phyloP scores from a whole-genome alignment of 1,284 basidiomycete species.

The Psilocybe mexicana region DNA sequence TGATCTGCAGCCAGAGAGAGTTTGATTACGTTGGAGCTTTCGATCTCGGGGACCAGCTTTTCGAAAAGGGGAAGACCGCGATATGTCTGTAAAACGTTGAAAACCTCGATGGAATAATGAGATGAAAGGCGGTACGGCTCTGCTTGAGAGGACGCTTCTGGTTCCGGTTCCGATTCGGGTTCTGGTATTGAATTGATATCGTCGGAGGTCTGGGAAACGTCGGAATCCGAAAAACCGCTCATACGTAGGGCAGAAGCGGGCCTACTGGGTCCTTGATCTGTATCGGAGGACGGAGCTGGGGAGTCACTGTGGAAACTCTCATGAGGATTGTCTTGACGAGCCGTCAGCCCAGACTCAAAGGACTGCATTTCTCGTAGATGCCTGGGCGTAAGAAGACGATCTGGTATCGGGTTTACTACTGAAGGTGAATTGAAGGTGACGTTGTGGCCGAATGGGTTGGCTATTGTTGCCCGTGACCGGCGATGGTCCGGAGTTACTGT shows the following conservation, averaged over 20 bases:
- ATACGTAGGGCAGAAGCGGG: conserved; percentile 44
- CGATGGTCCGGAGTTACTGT: conserved; percentile 21
- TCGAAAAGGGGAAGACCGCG: conserved; percentile 72
- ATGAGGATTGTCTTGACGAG: conserved; percentile 46
- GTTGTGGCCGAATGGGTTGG: conserved; percentile 63
- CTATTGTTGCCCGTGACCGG: conserved; percentile 32
- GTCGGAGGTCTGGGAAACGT: background rate
- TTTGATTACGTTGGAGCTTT: conserved; percentile 62
- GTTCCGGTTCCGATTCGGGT: conserved; percentile 2
- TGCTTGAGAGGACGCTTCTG: conserved; percentile 14
- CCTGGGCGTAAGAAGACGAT: conserved; percentile 44
- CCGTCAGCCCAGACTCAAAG: conserved; percentile 77
- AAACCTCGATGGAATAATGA: conserved; percentile 70
- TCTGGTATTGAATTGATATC: background rate
- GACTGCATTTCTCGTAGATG: conserved; percentile 76
- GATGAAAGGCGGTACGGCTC: conserved; percentile 43
- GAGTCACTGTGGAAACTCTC: conserved; percentile 17
- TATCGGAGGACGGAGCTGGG: conserved; percentile 12
- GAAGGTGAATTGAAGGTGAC: conserved; percentile 63
- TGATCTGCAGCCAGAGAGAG: conserved; percentile 65
- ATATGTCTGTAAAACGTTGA: conserved; percentile 81
- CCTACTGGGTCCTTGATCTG: conserved; percentile 28
- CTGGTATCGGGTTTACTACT: conserved; percentile 33
- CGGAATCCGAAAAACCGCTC: conserved; percentile 18
- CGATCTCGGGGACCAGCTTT: conserved; percentile 47